These are phyloP conservation scores for Paramecium pentaurelia DNA, from an alignment of 73 alveolate species.

Conservation along the genomic window DNA sequence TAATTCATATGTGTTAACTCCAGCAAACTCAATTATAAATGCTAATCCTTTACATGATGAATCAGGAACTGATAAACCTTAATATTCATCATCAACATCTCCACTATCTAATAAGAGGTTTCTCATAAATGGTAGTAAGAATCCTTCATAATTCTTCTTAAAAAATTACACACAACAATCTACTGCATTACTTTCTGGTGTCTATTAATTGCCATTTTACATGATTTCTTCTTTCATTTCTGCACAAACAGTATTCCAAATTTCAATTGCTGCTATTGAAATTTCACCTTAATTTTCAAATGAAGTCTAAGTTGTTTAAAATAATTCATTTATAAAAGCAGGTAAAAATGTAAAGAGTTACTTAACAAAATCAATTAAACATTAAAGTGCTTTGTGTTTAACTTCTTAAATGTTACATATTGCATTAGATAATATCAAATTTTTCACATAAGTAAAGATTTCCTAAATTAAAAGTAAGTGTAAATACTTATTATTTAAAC, in stretches of 20 bases:
- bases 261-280: slow-evolving; percentile 25
- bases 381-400: not conserved
- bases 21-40: slow-evolving; percentile 2
- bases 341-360: not conserved
- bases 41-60: slow-evolving; percentile 12
- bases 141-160: not conserved
- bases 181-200: not conserved
- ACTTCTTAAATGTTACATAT: not conserved
- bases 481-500: not conserved
- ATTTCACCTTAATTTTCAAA: not conserved
- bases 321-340: not conserved
- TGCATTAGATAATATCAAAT: not conserved
- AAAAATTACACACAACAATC: not conserved
- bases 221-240: not conserved
- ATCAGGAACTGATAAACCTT: not conserved
- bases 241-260: slow-evolving; percentile 27
- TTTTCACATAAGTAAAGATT: not conserved
- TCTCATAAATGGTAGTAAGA: not conserved
- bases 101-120: not conserved
- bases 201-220: not conserved
- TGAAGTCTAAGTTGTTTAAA: not conserved
- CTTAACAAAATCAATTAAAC: slow-evolving; percentile 20
- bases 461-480: not conserved
- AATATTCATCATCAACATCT: not conserved
- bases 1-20: not conserved